Evolutionary conservation across 176 grass and related monocot genomes (phyloP).

Genomic region (Luzula sylvatica): DNA sequence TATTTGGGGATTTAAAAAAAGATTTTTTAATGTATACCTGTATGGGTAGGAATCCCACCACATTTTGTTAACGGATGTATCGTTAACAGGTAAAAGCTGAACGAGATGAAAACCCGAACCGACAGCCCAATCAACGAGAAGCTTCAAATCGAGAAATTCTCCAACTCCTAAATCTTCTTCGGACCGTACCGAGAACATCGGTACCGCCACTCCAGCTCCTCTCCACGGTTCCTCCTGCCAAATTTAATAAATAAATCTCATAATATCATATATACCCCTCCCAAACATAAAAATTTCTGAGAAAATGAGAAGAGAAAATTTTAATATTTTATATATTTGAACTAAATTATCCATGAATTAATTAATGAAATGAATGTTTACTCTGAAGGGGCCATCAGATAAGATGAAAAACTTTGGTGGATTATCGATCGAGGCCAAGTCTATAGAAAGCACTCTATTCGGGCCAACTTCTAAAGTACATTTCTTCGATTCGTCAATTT

Average conservation of each 20-base stretch:
- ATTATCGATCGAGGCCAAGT: conserved; percentile 39
- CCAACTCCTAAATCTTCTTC: conserved; percentile 88
- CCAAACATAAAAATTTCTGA: no score
- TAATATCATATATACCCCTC: no score
- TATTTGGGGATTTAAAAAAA: background rate
- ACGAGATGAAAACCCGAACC: conserved; percentile 94
- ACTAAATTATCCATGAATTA: no score
- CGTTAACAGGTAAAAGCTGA: conserved; percentile 89
- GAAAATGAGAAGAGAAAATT: no score
- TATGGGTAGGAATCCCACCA: conserved; percentile 99
- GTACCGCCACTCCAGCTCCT: conserved; percentile 92
- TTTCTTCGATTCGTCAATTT: conserved; percentile 40
- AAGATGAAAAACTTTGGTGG: conserved; percentile 59
- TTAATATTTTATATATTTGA: no score
- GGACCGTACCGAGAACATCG: conserved; percentile 80
- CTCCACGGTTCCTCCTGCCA: conserved; percentile 78
- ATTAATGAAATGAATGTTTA: conserved; percentile 23
- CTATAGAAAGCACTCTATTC: conserved; percentile 72
- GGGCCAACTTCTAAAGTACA: conserved; percentile 61
- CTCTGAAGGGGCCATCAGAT: conserved; percentile 76
- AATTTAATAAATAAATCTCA: conserved; percentile 16
- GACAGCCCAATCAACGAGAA: conserved; percentile 92
- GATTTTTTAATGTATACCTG: conserved; percentile 41
- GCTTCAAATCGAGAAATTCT: conserved; percentile 95
- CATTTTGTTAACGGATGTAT: conserved; percentile 91